Percentiles rank a stretch among this genome's conserved stretches.
Evolutionary conservation across 1,284 basidiomycete species (phyloP).

Genomic region (Macrocystidia cucumis): DNA sequence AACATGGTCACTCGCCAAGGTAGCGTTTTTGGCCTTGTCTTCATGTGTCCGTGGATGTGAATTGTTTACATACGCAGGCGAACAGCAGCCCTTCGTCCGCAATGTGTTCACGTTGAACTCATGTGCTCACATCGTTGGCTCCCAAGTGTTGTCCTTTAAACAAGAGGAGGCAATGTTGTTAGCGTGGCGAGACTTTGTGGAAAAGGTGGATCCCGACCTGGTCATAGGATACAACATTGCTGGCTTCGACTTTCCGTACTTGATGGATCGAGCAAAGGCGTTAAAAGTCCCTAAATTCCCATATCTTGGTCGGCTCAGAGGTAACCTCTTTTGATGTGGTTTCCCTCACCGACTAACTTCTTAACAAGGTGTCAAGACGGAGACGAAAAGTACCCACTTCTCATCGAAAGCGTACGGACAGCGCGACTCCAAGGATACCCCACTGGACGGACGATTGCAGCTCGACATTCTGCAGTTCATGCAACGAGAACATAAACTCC

Average conservation of each 20-base stretch:
- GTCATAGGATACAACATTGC: constrained; percentile 92
- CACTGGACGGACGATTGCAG: constrained; percentile 85
- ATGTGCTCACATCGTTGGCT: constrained; percentile 90
- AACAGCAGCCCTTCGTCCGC: constrained; percentile 85
- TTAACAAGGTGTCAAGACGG: constrained; percentile 59
- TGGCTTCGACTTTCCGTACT: constrained; percentile 91
- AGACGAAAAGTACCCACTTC: constrained; percentile 88
- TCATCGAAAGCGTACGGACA: constrained; percentile 95
- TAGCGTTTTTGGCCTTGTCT: constrained; percentile 18
- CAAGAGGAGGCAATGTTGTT: constrained; percentile 70
- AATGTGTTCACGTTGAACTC: constrained; percentile 95
- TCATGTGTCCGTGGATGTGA: constrained; percentile 2
- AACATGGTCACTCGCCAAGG: constrained; percentile 97
- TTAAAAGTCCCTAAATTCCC: constrained; percentile 71
- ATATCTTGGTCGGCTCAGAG: constrained; percentile 70
- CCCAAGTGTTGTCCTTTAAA: constrained; percentile 84
- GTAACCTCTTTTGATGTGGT: constrained; percentile 36
- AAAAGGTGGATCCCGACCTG: constrained; percentile 86
- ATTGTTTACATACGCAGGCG: constrained; percentile 46
- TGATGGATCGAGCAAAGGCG: constrained; percentile 83
- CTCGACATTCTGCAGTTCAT: constrained; percentile 93
- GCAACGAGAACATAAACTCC: constrained; percentile 93
- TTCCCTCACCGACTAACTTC: constrained; percentile 4
- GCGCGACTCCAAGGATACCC: constrained; percentile 89
- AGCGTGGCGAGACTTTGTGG: constrained; percentile 81